Evolutionary conservation across 2,329 filamentous ascomycete genomes (phyloP).

Genomic region (Calonectria naviculata): DNA sequence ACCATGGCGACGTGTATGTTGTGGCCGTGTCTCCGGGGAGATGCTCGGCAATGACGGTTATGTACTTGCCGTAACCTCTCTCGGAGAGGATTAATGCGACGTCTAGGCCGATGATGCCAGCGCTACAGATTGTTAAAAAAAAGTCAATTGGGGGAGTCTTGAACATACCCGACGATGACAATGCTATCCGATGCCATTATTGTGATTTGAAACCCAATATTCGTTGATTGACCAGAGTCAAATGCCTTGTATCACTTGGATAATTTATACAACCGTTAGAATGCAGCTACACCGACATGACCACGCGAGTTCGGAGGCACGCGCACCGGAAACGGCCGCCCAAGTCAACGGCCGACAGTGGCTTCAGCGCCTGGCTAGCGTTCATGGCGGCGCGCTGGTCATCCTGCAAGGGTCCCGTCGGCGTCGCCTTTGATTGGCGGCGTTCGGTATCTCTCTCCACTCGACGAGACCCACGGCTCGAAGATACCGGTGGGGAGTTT

Average conservation of each 20-base stretch:
- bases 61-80: slow-evolving; percentile 44
- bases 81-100: slow-evolving; percentile 49
- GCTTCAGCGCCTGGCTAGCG: neutral
- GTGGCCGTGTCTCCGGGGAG: slow-evolving; percentile 52
- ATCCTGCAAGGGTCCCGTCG: neutral
- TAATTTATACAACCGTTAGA: neutral
- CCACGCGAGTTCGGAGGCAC: neutral
- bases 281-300: neutral
- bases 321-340: neutral
- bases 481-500: neutral
- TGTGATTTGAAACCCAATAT: neutral
- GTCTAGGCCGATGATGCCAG: slow-evolving; percentile 53
- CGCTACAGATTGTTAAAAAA: slow-evolving; percentile 32
- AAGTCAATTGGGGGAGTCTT: neutral
- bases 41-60: slow-evolving; percentile 53
- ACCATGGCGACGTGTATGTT: slow-evolving; percentile 56
- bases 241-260: neutral
- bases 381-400: neutral
- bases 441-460: slow-evolving; percentile 2
- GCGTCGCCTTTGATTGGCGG: neutral
- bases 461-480: neutral
- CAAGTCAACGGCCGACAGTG: neutral
- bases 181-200: slow-evolving; percentile 6
- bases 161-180: slow-evolving; percentile 7
- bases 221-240: neutral